Evolutionary conservation across 768 basidiomycete species (phyloP).

Genomic region (Amanita rubescens): DNA sequence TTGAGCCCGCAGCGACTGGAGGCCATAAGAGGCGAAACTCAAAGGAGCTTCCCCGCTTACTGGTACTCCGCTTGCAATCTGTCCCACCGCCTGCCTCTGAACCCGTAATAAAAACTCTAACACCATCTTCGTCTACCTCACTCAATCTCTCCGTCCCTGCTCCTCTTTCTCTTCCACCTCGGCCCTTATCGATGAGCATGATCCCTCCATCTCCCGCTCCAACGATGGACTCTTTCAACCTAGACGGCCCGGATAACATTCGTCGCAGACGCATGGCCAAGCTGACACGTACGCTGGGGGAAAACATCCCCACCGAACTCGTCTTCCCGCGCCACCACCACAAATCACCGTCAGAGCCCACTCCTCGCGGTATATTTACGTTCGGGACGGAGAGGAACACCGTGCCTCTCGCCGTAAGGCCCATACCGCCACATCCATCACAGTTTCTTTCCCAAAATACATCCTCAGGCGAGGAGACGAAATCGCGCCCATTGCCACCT

Average conservation of each 20-base stretch:
- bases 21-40: neutral
- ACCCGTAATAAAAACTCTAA: neutral
- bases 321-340: slow-evolving; percentile 21
- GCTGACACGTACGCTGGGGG: slow-evolving; percentile 44
- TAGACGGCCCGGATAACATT: neutral
- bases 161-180: neutral
- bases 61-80: neutral
- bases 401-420: neutral
- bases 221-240: neutral
- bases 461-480: neutral
- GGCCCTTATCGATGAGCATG: neutral
- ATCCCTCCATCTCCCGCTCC: neutral
- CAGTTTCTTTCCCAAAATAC: neutral
- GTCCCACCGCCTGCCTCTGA: neutral
- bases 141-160: neutral
- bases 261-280: slow-evolving; percentile 38
- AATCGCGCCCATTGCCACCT: neutral
- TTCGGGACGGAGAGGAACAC: neutral
- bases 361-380: too few relatives aligned
- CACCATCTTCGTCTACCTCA: neutral
- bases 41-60: neutral
- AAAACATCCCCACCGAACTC: slow-evolving; percentile 43
- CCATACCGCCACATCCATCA: too few relatives aligned
- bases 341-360: neutral
- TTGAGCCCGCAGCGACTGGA: too few relatives aligned